Base-by-base conservation (phyloP, 306 rosid species). In the Arachis stenosperma region DNA sequence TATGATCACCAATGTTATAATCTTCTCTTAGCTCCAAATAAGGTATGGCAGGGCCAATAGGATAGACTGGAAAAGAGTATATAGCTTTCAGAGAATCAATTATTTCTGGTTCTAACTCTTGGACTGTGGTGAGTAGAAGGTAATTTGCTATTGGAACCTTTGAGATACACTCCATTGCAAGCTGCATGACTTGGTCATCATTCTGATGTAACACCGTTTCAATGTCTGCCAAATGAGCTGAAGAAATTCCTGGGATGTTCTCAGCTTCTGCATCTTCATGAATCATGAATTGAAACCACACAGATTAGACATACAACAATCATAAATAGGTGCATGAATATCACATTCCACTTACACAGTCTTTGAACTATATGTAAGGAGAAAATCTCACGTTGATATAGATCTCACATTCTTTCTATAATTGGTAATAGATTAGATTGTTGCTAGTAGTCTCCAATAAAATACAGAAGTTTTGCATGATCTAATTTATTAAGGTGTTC, bases 1-100 rank as follows among this genome's bases (percentile, higher is more conserved):
- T 59, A 42, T 33, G 59, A 43, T 73, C 61, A 36, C 6, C 22
- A 11, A 22, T 65, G 13, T 29, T 52, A 14, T 14, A 46, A n/a
- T 12, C 30, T 5, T 73, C 62, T 55, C 42, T 78, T 14, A 70
- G 73, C 30, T 73, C 82, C 9, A 89, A 65, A 40, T 81, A 78
- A 10, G 86, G 89, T 67, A 82, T 81, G 30, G 85, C 74, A 30
- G 91, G 94, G 44, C 91, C 89, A 54, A 84, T 61, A 8, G 88
- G 81, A 74, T 73, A 86, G 30, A 88, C 50, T 2, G 82, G 88
- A 60, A 82, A 81, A 43, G 86, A 50, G 54, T 70, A 73, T 37
- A 65, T 71, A 2, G 84, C 60, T 57, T 67, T 73, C 44, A 89
- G 65, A 64, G 71, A 46, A 61, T 83, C 73, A 37, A 84, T 73